A percentile compares a stretch with the other conserved stretches of the same genome.
Conservation (phyloP, 371 early-diverging fungal species). For the Mortierella sp. region DNA sequence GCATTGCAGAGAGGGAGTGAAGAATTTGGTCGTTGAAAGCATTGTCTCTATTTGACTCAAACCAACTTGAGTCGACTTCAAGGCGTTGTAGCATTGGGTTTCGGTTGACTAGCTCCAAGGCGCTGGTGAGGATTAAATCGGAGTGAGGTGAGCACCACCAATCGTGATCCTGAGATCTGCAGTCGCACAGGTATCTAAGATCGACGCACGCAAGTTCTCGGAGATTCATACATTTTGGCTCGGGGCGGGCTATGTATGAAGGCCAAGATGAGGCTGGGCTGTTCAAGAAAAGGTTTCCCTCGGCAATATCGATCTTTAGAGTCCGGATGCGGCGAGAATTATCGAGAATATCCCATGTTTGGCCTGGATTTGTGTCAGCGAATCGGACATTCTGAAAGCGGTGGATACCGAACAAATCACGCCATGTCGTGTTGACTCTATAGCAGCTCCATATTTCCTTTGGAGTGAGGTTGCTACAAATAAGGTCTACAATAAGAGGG, state of each 20-base stretch:
- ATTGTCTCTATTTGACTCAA: neutral
- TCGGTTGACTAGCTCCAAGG: neutral
- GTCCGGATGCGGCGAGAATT: neutral
- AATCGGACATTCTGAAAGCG: neutral
- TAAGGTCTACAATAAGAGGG: neutral
- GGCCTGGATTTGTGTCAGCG: neutral
- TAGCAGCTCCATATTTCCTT: neutral
- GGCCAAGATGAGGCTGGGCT: neutral
- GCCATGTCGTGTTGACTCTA: neutral
- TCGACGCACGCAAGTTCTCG: neutral
- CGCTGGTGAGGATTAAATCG: neutral
- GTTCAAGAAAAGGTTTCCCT: neutral
- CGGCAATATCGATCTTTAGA: neutral
- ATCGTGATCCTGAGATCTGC: neutral
- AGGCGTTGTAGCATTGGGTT: neutral
- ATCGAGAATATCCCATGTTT: constrained; percentile 1
- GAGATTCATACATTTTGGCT: neutral
- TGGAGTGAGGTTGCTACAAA: neutral
- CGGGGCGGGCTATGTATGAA: neutral
- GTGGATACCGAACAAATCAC: neutral
- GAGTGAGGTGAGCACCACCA: neutral
- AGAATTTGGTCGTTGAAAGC: neutral
- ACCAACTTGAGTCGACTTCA: neutral
- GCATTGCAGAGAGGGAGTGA: neutral
- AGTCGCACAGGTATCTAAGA: neutral